A percentile compares a stretch with the other conserved stretches of the same genome.
Conservation (phyloP, 139 green algal genomes). For the Micractinium conductrix region DNA sequence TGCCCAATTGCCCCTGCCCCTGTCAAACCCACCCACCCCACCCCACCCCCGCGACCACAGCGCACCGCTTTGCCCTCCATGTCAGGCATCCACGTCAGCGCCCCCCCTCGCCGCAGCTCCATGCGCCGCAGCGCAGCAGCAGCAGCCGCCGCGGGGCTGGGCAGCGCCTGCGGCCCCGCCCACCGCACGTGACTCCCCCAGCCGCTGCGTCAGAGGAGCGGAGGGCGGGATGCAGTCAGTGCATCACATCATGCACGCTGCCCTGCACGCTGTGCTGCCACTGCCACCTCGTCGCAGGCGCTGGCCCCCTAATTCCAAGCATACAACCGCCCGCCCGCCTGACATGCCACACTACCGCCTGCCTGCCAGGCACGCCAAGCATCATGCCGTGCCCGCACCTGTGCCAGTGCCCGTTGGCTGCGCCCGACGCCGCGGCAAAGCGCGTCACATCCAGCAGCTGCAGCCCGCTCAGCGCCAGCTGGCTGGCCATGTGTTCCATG, state of each 20-base stretch:
- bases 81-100: constrained; percentile 5
- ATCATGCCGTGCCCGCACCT: too few relatives aligned
- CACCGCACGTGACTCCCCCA: constrained; percentile 21
- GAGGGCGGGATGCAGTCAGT: too few relatives aligned
- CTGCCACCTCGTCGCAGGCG: too few relatives aligned
- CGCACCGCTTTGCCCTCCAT: constrained; percentile 30
- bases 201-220: too few relatives aligned
- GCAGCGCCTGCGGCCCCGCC: neutral
- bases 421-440: neutral
- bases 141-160: constrained; percentile 14
- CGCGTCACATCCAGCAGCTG: constrained; percentile 28
- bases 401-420: neutral
- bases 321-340: too few relatives aligned
- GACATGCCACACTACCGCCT: too few relatives aligned
- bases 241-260: too few relatives aligned
- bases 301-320: too few relatives aligned
- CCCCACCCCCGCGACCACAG: neutral
- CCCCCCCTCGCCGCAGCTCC: constrained; percentile 24
- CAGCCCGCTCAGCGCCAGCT: constrained; percentile 23
- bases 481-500: constrained; percentile 21
- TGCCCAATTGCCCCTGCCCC: too few relatives aligned
- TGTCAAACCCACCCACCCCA: neutral
- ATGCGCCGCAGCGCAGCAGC: constrained; percentile 23
- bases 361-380: too few relatives aligned
- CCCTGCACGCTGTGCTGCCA: too few relatives aligned